These are phyloP conservation scores for Naumovozyma castellii DNA, from an alignment of 805 yeast species.

Conservation along the genomic window DNA sequence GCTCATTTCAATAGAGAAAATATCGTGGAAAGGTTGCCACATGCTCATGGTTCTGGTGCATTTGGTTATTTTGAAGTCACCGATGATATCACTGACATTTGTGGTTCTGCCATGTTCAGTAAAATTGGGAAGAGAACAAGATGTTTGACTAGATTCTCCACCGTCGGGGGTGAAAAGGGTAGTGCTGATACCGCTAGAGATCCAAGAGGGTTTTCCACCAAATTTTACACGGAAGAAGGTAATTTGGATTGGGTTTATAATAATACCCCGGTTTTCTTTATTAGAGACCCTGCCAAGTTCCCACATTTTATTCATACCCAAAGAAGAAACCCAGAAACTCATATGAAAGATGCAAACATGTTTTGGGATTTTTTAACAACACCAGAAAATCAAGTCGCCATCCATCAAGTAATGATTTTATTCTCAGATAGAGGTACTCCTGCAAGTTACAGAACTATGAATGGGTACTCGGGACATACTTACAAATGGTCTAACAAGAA, in stretches of 20 bases:
- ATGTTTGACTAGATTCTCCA: constrained; percentile 60
- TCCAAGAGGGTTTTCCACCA: constrained; percentile 61
- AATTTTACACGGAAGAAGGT: constrained; percentile 60
- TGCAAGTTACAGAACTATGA: constrained; percentile 44
- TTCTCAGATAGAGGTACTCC: constrained; percentile 64
- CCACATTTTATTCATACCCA: constrained; percentile 60
- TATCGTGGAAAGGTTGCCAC: constrained; percentile 88
- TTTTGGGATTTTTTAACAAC: constrained; percentile 74
- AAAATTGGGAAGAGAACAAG: constrained; percentile 73
- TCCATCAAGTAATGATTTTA: constrained; percentile 54
- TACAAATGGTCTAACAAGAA: constrained; percentile 49
- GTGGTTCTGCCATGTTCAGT: constrained; percentile 60
- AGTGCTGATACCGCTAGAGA: constrained; percentile 59
- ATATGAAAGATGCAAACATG: constrained; percentile 70
- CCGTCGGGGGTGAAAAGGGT: constrained; percentile 64
- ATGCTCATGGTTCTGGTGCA: constrained; percentile 91
- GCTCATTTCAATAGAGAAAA: constrained; percentile 88
- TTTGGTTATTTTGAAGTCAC: constrained; percentile 81
- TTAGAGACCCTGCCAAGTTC: constrained; percentile 56
- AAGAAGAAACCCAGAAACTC: constrained; percentile 61
- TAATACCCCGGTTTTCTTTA: constrained; percentile 60
- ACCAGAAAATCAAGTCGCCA: constrained; percentile 57
- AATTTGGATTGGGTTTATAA: constrained; percentile 64
- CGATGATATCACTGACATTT: constrained; percentile 68
- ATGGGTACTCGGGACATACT: constrained; percentile 61